These are phyloP conservation scores for Cordyceps farinosa DNA, from an alignment of 2,329 filamentous ascomycete genomes.

Conservation along the genomic window DNA sequence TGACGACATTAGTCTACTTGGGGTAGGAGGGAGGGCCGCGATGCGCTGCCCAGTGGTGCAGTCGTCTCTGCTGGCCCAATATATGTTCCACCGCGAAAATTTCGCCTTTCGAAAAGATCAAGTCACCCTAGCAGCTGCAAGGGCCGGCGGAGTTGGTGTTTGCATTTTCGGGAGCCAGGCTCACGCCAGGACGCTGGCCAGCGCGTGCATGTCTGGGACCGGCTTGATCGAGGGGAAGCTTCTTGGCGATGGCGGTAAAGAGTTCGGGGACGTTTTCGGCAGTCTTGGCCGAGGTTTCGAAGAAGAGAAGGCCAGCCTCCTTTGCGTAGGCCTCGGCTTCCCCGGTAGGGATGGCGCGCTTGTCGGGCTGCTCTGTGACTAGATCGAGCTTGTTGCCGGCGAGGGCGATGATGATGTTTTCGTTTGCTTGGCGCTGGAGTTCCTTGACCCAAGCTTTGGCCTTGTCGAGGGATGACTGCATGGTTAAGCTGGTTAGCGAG, in stretches of 20 bases:
- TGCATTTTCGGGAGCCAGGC: slow-evolving; percentile 52
- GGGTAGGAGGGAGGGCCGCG: not conserved
- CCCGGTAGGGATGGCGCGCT: slow-evolving; percentile 82
- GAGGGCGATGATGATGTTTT: slow-evolving; percentile 98
- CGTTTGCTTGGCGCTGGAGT: slow-evolving; percentile 95
- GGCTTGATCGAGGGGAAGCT: slow-evolving; percentile 91
- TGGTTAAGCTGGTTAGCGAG: slow-evolving; percentile 20
- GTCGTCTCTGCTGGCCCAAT: slow-evolving; percentile 4
- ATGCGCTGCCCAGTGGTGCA: not conserved
- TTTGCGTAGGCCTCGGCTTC: slow-evolving; percentile 94
- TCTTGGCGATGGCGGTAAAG: slow-evolving; percentile 97
- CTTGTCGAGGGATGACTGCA: slow-evolving; percentile 91
- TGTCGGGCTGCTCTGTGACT: slow-evolving; percentile 90
- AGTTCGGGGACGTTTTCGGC: slow-evolving; percentile 93
- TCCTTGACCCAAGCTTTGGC: slow-evolving; percentile 99
- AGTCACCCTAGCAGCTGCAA: slow-evolving; percentile 49
- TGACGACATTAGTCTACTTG: slow-evolving; percentile 15
- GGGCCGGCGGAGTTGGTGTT: slow-evolving; percentile 55
- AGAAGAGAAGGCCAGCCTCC: slow-evolving; percentile 92
- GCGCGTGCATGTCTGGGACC: slow-evolving; percentile 82
- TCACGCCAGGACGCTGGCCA: slow-evolving; percentile 58
- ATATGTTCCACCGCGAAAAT: not conserved
- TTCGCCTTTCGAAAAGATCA: not conserved
- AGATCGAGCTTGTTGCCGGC: slow-evolving; percentile 98
- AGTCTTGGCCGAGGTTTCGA: slow-evolving; percentile 97